phyloP scores from a whole-genome alignment of 2,329 filamentous ascomycete species.

The Pestalotiopsis sp. region DNA sequence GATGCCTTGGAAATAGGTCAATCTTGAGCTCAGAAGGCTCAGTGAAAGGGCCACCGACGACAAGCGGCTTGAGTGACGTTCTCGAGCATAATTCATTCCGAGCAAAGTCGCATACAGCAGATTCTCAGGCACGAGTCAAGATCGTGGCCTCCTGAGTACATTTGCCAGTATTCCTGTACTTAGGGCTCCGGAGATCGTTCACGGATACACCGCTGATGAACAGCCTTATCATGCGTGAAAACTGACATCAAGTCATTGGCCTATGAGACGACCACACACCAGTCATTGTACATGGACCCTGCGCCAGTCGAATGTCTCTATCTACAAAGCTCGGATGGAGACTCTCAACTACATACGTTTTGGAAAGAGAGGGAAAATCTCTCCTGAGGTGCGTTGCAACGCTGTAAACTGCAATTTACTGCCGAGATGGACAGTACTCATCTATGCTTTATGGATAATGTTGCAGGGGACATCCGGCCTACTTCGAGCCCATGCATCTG shows the following conservation, averaged over 20 bases:
- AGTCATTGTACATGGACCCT: background rate
- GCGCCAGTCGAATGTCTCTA: background rate
- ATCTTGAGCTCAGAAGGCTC: slow-evolving; percentile 59
- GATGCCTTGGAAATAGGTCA: slow-evolving; percentile 63
- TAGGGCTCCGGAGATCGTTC: too few relatives aligned
- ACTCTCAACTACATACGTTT: slow-evolving; percentile 69
- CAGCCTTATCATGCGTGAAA: too few relatives aligned
- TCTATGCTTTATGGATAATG: slow-evolving; percentile 76
- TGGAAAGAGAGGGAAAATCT: slow-evolving; percentile 75
- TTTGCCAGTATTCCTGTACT: too few relatives aligned
- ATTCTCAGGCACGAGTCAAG: too few relatives aligned
- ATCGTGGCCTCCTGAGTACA: too few relatives aligned
- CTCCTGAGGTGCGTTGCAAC: slow-evolving; percentile 68
- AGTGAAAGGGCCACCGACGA: slow-evolving; percentile 62
- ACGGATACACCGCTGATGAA: background rate
- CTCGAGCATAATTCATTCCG: slow-evolving; percentile 57
- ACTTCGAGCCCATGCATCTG: slow-evolving; percentile 29
- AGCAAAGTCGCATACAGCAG: too few relatives aligned
- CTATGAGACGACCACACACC: too few relatives aligned
- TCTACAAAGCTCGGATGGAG: slow-evolving; percentile 52
- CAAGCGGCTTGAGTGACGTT: slow-evolving; percentile 65
- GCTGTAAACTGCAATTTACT: slow-evolving; percentile 76
- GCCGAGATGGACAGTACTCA: slow-evolving; percentile 72
- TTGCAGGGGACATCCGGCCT: slow-evolving; percentile 66
- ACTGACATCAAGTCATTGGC: too few relatives aligned